These are phyloP conservation scores for Aristolochia fimbriata DNA, from an alignment of 164 flowering plant genomes.

Conservation along the genomic window DNA sequence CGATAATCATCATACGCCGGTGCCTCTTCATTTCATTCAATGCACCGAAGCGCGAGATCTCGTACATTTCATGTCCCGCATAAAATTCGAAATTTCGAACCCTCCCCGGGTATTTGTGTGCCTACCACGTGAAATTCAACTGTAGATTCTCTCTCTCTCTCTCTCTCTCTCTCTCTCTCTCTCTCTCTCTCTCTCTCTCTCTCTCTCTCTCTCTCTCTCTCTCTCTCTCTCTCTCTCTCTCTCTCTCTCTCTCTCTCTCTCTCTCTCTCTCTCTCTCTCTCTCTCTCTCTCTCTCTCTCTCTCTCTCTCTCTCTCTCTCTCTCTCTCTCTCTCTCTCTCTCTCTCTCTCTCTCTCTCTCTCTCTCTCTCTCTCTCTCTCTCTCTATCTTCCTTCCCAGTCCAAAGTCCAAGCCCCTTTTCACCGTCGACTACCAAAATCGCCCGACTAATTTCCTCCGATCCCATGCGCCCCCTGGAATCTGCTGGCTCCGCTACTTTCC, in stretches of 20 bases:
- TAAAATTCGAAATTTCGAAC: too few relatives aligned
- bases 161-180: slow-evolving; percentile 3
- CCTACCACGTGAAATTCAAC: too few relatives aligned
- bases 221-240: slow-evolving; percentile 2
- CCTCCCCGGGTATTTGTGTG: too few relatives aligned
- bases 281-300: slow-evolving; percentile 1
- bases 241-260: slow-evolving; percentile 2
- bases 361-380: slow-evolving; percentile 2
- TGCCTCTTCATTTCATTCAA: too few relatives aligned
- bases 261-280: slow-evolving; percentile 3
- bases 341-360: slow-evolving; percentile 3
- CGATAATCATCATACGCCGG: too few relatives aligned
- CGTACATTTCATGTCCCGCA: too few relatives aligned
- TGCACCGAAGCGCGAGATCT: too few relatives aligned
- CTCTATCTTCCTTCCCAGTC: neutral
- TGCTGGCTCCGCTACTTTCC: too few relatives aligned
- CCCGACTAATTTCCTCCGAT: neutral
- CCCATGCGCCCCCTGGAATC: too few relatives aligned
- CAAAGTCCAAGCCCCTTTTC: neutral
- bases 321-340: slow-evolving; percentile 2
- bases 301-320: slow-evolving; percentile 3
- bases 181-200: slow-evolving; percentile 2
- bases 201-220: slow-evolving; percentile 2
- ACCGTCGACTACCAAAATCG: too few relatives aligned
- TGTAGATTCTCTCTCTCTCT: neutral